These are phyloP conservation scores for Termitomyces sp. DNA, from an alignment of 768 basidiomycete genomes.

Conservation along the genomic window DNA sequence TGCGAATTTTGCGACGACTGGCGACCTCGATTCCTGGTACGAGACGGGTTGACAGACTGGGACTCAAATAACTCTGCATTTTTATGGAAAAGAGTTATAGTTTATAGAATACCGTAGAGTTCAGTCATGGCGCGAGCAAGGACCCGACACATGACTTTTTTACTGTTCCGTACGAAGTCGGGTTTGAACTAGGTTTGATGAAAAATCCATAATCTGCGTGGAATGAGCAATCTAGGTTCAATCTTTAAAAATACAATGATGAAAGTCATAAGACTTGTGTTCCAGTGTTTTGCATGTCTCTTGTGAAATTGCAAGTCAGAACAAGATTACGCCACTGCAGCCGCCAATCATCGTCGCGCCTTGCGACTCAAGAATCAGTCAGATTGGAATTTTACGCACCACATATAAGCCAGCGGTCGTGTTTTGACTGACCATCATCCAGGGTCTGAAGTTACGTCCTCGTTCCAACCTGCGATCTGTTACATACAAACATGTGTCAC, in stretches of 20 bases:
- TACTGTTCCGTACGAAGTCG: not conserved
- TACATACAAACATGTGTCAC: not conserved
- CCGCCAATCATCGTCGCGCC: not conserved
- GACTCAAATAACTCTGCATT: constrained; percentile 5
- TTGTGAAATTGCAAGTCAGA: not conserved
- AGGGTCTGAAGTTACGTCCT: not conserved
- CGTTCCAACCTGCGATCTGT: constrained; percentile 3
- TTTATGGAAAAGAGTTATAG: constrained; percentile 2
- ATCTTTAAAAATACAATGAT: not conserved
- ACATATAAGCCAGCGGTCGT: not conserved
- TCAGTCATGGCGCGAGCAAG: constrained; percentile 1
- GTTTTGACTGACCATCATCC: not conserved
- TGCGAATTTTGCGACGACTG: not conserved
- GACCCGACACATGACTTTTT: not conserved
- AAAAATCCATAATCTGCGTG: not conserved
- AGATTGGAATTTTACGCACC: not conserved
- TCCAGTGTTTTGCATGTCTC: not conserved
- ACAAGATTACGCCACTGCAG: not conserved
- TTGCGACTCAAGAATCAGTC: not conserved
- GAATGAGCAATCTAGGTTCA: not conserved
- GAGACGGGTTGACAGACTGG: constrained; percentile 1
- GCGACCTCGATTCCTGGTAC: constrained; percentile 11
- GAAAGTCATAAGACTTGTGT: not conserved
- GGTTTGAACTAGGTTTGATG: not conserved
- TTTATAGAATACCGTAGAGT: constrained; percentile 4